phyloP scores from a whole-genome alignment of 1,139 yeast species.

The Diutina scorzettiae region DNA sequence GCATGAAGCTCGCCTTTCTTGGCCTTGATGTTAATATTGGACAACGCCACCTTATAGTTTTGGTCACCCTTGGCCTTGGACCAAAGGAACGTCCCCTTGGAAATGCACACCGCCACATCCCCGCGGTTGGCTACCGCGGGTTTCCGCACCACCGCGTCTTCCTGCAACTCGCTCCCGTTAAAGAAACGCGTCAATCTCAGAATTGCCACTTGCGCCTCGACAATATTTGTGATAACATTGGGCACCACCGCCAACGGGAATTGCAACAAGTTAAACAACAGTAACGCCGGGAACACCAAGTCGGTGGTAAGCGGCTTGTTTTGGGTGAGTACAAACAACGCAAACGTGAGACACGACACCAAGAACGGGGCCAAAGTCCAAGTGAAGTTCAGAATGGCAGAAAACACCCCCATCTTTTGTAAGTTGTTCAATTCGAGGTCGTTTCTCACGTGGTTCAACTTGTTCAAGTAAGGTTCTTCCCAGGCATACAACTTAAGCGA shows the following conservation, averaged over 20 bases:
- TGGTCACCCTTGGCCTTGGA: slow-evolving; percentile 55
- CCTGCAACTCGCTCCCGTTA: slow-evolving; percentile 68
- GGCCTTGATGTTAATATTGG: slow-evolving; percentile 56
- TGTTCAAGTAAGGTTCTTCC: slow-evolving; percentile 77
- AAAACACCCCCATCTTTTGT: slow-evolving; percentile 63
- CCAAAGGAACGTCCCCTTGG: slow-evolving; percentile 83
- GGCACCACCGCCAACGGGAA: slow-evolving; percentile 95
- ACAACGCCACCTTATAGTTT: slow-evolving; percentile 61
- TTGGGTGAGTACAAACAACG: slow-evolving; percentile 56
- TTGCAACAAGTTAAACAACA: slow-evolving; percentile 71
- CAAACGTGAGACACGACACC: slow-evolving; percentile 88
- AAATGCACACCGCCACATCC: slow-evolving; percentile 57
- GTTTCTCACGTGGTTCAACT: slow-evolving; percentile 72
- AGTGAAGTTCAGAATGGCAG: slow-evolving; percentile 63
- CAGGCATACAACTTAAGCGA: slow-evolving; percentile 89
- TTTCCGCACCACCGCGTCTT: slow-evolving; percentile 54
- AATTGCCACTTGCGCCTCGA: slow-evolving; percentile 87
- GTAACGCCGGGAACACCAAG: slow-evolving; percentile 87
- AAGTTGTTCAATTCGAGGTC: slow-evolving; percentile 76
- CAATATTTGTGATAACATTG: slow-evolving; percentile 71
- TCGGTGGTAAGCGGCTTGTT: slow-evolving; percentile 72
- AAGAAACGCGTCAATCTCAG: slow-evolving; percentile 65
- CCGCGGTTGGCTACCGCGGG: slow-evolving; percentile 28
- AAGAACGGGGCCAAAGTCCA: slow-evolving; percentile 86
- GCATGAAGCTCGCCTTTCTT: slow-evolving; percentile 76